Evolutionary conservation across 805 yeast species (phyloP), one percentile per base, ranked within the genome.

Genomic region (Lipomyces sp.): DNA sequence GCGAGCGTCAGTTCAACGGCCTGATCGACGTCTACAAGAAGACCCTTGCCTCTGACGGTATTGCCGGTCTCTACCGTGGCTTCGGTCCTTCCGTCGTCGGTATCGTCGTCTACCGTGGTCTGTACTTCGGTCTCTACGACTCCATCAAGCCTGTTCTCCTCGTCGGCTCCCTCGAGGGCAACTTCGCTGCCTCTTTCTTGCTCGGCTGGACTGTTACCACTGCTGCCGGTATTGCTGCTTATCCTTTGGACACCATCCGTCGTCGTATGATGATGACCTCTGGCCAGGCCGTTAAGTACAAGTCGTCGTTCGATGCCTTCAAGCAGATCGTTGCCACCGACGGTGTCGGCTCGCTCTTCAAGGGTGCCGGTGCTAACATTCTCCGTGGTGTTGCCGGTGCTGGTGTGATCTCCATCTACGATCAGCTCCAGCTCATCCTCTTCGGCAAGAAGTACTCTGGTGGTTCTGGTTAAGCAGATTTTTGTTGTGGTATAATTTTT

Each of bases 191-290:
- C 68, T 84, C 96, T 68, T 89, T 89, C 95, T 74, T 83, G 70
- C 82, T 89, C 74, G 97, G 97, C 77, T 89, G 97, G 97, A 80
- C 82, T 75, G 96, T 89, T 70, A 89, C 97, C 76, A 89, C 96
- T 64, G 95, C 89, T 84, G 96, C 97, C 70, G 90, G 96, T 67
- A 88, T 96, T 64, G 95, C 95, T 73, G 88, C 96, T 73, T 89
- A 89, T 85, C 97, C 97, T 82, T 86, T 90, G 77, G 97, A 89
- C 79, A 89, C 97, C 71, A 89, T 89, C 72, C 90, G 97, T 85
- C 88, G 97, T 86, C 88, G 97, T 86, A 89, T 89, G 97, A 89
- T 89, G 97, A 89, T 89, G 97, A 89, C 97, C 68, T 90, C 97
- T 66, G 97, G 97, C 77, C 95, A 88, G 80, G 95, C 95, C 70